Evolutionary conservation across 2,329 filamentous ascomycete species (phyloP).

Genomic region (Paramyrothecium sp.): DNA sequence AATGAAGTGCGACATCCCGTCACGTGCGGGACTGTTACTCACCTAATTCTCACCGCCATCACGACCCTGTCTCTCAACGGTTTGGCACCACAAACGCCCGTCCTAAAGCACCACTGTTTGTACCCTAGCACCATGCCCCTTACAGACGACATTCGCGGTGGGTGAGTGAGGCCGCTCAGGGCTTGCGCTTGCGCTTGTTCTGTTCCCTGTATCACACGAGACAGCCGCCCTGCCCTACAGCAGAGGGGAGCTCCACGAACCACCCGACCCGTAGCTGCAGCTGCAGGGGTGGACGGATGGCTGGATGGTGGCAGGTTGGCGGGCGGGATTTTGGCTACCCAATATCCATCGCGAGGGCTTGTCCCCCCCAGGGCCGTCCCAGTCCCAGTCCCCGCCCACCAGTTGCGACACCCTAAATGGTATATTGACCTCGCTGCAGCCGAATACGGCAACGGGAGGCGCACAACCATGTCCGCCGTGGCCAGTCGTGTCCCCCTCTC

Average conservation of each 20-base stretch:
- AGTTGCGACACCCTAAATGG: neutral
- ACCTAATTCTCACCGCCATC: neutral
- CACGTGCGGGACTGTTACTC: neutral
- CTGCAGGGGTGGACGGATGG: neutral
- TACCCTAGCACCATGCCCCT: neutral
- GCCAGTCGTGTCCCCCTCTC: neutral
- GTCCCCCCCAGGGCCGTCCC: no score
- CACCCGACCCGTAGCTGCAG: neutral
- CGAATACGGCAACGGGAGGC: slow-evolving; percentile 13
- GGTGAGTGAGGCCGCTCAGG: neutral
- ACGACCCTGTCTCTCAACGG: neutral
- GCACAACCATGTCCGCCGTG: neutral
- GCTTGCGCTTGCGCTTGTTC: no score
- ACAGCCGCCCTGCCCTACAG: neutral
- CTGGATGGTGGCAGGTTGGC: neutral
- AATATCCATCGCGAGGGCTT: no score
- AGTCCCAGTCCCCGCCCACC: neutral
- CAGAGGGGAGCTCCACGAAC: neutral
- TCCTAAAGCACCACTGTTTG: neutral
- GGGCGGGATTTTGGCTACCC: no score
- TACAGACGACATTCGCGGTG: neutral
- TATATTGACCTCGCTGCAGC: neutral
- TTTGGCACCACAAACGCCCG: no score
- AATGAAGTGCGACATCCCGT: neutral
- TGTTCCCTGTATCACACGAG: neutral